phyloP scores from a whole-genome alignment of 495 filamentous ascomycete species.

The Hyaloscypha variabilis region DNA sequence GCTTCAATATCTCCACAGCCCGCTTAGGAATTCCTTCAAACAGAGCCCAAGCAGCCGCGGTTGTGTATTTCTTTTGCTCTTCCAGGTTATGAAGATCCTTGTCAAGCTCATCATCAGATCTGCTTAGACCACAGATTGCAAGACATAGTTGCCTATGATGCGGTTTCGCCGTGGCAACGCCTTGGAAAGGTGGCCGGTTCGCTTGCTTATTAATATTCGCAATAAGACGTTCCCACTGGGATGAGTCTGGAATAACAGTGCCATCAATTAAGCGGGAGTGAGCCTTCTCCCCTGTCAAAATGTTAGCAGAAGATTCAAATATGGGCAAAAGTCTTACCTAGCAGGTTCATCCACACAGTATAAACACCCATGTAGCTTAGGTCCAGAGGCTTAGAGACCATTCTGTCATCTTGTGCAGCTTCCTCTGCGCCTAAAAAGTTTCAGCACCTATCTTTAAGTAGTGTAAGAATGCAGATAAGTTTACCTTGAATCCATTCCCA shows the following conservation, averaged over 20 bases:
- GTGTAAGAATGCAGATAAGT: constrained; percentile 31
- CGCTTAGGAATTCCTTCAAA: constrained; percentile 69
- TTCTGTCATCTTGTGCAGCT: constrained; percentile 66
- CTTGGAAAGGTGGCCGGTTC: constrained; percentile 44
- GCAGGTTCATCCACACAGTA: constrained; percentile 75
- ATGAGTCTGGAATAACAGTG: constrained; percentile 40
- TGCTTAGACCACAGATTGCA: constrained; percentile 73
- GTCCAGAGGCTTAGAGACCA: constrained; percentile 76
- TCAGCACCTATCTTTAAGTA: constrained; percentile 5
- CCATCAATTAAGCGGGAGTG: constrained; percentile 45
- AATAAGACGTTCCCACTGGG: constrained; percentile 52
- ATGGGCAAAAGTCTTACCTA: constrained; percentile 50
- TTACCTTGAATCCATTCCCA: constrained; percentile 79
- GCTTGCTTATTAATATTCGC: constrained; percentile 47
- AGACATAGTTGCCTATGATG: constrained; percentile 80
- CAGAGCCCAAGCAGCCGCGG: constrained; percentile 76
- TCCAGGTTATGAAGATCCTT: constrained; percentile 54
- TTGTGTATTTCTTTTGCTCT: constrained; percentile 68
- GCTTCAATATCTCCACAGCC: constrained; percentile 53
- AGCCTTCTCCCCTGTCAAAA: constrained; percentile 37
- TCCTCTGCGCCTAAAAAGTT: constrained; percentile 58
- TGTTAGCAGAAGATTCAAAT: constrained; percentile 18
- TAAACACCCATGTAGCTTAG: constrained; percentile 84
- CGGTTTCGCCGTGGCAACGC: constrained; percentile 61
- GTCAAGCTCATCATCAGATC: constrained; percentile 60